phyloP scores from a whole-genome alignment of 1,139 yeast genomes.

The Diutina neorugosa region DNA sequence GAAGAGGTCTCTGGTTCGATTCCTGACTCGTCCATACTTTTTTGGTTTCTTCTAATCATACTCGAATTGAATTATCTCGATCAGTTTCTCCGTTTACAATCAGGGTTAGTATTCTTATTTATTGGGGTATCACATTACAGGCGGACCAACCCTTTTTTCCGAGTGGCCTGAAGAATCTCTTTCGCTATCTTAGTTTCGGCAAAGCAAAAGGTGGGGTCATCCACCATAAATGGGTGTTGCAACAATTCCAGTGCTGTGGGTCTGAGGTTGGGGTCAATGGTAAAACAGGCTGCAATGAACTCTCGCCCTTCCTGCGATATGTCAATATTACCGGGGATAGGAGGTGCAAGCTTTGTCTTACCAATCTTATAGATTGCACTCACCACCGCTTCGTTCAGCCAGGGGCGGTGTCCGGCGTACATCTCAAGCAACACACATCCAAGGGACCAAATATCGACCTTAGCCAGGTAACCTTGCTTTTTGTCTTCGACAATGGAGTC shows the following conservation, averaged over 20 bases:
- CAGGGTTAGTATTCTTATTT: too few species aligned
- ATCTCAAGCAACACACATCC: conserved; percentile 96
- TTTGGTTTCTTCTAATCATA: background rate
- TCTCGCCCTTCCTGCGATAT: conserved; percentile 56
- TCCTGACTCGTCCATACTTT: background rate
- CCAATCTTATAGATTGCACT: conserved; percentile 71
- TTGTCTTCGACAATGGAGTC: conserved; percentile 64
- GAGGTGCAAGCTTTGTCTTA: conserved; percentile 75
- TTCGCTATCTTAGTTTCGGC: conserved; percentile 50
- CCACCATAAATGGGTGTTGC: conserved; percentile 46
- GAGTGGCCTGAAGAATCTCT: conserved; percentile 8
- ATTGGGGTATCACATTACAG: background rate
- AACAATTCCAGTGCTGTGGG: conserved; percentile 76
- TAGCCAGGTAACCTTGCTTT: conserved; percentile 92
- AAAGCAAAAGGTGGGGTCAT: conserved; percentile 42
- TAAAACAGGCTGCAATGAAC: conserved; percentile 70
- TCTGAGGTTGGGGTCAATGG: conserved; percentile 65
- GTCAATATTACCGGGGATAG: conserved; percentile 66
- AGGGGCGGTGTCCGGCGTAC: conserved; percentile 80
- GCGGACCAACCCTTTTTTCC: background rate
- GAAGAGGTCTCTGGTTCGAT: background rate
- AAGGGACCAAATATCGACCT: conserved; percentile 84
- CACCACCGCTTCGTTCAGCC: conserved; percentile 72
- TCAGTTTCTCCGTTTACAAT: background rate
- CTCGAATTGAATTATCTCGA: too few species aligned